Evolutionary conservation across 2,329 filamentous ascomycete species (phyloP).

Genomic region (Fusarium foetens): DNA sequence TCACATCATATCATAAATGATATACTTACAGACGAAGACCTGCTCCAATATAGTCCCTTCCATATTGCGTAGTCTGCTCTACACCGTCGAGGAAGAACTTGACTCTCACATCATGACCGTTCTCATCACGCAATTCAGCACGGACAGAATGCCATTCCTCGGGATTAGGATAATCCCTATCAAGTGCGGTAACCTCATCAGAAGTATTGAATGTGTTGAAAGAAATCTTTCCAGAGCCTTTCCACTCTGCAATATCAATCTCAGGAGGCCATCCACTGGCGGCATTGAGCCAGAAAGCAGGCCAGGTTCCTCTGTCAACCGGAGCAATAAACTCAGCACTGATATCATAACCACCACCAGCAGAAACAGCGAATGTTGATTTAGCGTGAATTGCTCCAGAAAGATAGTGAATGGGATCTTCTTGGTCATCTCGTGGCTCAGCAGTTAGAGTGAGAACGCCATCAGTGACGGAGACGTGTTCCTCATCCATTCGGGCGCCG

Average conservation of each 20-base stretch:
- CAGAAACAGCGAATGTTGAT: conserved; percentile 22
- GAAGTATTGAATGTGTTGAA: conserved; percentile 38
- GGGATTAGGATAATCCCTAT: conserved; percentile 25
- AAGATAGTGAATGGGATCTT: conserved; percentile 31
- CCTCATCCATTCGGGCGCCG: conserved; percentile 26
- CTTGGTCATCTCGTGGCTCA: conserved; percentile 20
- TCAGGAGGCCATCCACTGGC: conserved; percentile 31
- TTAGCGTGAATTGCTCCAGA: conserved; percentile 34
- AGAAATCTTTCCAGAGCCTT: conserved; percentile 32
- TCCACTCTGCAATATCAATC: conserved; percentile 36
- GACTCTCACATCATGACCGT: conserved; percentile 28
- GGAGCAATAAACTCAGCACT: conserved; percentile 32
- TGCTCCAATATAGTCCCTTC: conserved; percentile 25
- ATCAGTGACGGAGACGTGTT: conserved; percentile 25
- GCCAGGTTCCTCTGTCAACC: conserved; percentile 21
- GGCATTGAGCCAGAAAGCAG: conserved; percentile 36
- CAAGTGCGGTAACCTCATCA: conserved; percentile 15
- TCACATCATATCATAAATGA: too few relatives aligned
- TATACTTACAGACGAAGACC: conserved; percentile 28
- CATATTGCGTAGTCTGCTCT: conserved; percentile 33
- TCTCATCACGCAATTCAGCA: conserved; percentile 33
- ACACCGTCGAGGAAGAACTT: conserved; percentile 34
- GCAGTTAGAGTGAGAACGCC: conserved; percentile 30
- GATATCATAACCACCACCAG: conserved; percentile 27
- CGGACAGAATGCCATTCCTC: conserved; percentile 30